Evolutionary conservation across 495 filamentous ascomycete species (phyloP).

Genomic region (Rostrohypoxylon terebratum): DNA sequence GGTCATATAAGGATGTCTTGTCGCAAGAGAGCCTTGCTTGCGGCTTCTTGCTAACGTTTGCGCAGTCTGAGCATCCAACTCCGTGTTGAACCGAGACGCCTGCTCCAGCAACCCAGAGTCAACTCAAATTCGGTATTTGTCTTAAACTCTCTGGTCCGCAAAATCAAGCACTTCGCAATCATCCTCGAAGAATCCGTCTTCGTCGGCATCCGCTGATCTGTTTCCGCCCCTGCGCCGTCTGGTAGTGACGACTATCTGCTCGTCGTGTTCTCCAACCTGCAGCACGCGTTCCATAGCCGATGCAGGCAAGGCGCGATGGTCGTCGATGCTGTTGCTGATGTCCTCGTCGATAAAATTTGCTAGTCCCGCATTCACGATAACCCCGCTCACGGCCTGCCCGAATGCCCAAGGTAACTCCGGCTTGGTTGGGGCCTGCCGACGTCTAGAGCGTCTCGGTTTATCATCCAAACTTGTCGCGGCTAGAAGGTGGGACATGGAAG

Average conservation of each 20-base stretch:
- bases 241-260: constrained; percentile 85
- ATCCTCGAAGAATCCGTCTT: constrained; percentile 93
- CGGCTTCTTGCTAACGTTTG: constrained; percentile 22
- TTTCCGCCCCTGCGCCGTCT: constrained; percentile 71
- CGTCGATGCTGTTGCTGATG: constrained; percentile 61
- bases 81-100: constrained; percentile 38
- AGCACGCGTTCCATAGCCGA: constrained; percentile 67
- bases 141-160: constrained; percentile 83
- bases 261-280: constrained; percentile 72
- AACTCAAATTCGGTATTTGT: constrained; percentile 29
- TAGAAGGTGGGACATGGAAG: constrained; percentile 51
- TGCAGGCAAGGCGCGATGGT: constrained; percentile 64
- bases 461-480: constrained; percentile 49
- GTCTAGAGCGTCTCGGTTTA: constrained; percentile 29
- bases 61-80: constrained; percentile 41
- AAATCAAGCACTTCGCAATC: constrained; percentile 94
- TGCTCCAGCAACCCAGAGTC: constrained; percentile 30
- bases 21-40: constrained; percentile 23
- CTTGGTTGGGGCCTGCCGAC: constrained; percentile 25
- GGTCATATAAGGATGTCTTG: constrained; percentile 28
- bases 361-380: constrained; percentile 71
- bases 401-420: constrained; percentile 71
- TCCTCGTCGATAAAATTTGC: constrained; percentile 65
- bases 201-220: constrained; percentile 62
- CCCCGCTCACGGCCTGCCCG: constrained; percentile 70